A percentile compares a stretch with the other conserved stretches of the same genome.
Evolutionary conservation across 2,329 filamentous ascomycete genomes (phyloP).

Genomic region (Fusarium beomiforme): DNA sequence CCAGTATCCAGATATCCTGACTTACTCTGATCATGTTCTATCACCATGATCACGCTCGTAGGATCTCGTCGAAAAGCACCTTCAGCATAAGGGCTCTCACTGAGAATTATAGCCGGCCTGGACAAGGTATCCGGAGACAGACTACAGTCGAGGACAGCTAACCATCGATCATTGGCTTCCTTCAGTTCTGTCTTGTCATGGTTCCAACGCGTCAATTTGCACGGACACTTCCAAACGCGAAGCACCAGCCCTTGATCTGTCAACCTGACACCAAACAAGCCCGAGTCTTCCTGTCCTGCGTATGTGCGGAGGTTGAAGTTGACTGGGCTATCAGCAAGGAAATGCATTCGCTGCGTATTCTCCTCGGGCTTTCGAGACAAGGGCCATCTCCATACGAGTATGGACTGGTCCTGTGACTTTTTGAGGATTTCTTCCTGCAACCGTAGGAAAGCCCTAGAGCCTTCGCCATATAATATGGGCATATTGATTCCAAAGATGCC

Average conservation of each 20-base stretch:
- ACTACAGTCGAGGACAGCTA: constrained; percentile 44
- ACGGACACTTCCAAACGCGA: constrained; percentile 43
- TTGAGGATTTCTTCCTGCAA: constrained; percentile 50
- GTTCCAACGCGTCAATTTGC: constrained; percentile 36
- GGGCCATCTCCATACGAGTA: constrained; percentile 46
- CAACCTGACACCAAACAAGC: constrained; percentile 36
- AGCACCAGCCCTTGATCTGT: constrained; percentile 39
- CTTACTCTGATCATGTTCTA: constrained; percentile 39
- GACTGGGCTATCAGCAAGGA: constrained; percentile 38
- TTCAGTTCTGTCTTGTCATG: constrained; percentile 35
- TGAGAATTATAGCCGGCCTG: constrained; percentile 39
- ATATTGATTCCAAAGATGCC: constrained; percentile 51
- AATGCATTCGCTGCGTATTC: constrained; percentile 37
- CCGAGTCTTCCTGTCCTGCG: constrained; percentile 39
- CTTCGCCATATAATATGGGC: constrained; percentile 51
- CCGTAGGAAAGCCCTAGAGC: constrained; percentile 46
- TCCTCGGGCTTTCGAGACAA: constrained; percentile 19
- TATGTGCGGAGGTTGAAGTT: constrained; percentile 42
- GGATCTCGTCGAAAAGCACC: constrained; percentile 36
- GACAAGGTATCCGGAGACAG: constrained; percentile 41
- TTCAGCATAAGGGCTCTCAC: constrained; percentile 33
- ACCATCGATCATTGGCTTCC: constrained; percentile 35
- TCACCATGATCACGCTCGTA: constrained; percentile 41
- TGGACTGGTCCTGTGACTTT: constrained; percentile 47
- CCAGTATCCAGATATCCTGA: constrained; percentile 36